phyloP scores from a whole-genome alignment of 106 monocot genomes.

The Acorus gramineus region DNA sequence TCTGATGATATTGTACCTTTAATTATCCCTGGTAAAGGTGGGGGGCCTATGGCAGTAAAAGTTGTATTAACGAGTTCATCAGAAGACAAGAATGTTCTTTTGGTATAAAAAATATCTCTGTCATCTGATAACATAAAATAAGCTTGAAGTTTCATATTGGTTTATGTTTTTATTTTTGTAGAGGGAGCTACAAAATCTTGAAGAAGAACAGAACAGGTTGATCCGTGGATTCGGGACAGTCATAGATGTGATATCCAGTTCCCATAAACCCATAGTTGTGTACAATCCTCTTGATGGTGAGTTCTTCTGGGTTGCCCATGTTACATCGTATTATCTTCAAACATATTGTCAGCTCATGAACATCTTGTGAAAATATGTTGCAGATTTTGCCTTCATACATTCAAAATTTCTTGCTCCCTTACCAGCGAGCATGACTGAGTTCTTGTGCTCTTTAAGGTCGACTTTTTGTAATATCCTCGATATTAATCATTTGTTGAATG shows the following conservation, averaged over 20 bases:
- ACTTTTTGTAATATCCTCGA: conserved; percentile 64
- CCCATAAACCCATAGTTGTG: conserved; percentile 67
- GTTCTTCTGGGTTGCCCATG: not conserved
- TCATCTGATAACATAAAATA: too few relatives aligned
- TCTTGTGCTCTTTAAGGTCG: conserved; percentile 73
- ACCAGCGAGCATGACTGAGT: conserved; percentile 55
- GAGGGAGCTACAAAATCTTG: conserved; percentile 48
- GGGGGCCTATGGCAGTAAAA: conserved; percentile 34
- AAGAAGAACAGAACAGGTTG: conserved; percentile 64
- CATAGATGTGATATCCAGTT: conserved; percentile 67
- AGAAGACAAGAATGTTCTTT: conserved; percentile 66
- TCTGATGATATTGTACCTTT: conserved; percentile 67
- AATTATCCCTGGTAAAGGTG: conserved; percentile 42
- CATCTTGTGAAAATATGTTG: too few relatives aligned
- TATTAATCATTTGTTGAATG: conserved; percentile 65
- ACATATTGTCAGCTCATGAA: too few relatives aligned
- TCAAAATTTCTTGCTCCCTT: conserved; percentile 74
- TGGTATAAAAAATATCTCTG: conserved; percentile 8
- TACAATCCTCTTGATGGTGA: conserved; percentile 73
- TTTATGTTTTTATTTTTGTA: conserved; percentile 4
- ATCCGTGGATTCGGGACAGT: conserved; percentile 81
- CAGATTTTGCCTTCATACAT: conserved; percentile 56
- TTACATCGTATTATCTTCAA: too few relatives aligned
- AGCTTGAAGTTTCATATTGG: too few relatives aligned
- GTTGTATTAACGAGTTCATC: conserved; percentile 64